Evolutionary conservation across 2,329 filamentous ascomycete genomes (phyloP), one percentile per base, ranked within the genome.

Genomic region (Aquanectria penicillioides): DNA sequence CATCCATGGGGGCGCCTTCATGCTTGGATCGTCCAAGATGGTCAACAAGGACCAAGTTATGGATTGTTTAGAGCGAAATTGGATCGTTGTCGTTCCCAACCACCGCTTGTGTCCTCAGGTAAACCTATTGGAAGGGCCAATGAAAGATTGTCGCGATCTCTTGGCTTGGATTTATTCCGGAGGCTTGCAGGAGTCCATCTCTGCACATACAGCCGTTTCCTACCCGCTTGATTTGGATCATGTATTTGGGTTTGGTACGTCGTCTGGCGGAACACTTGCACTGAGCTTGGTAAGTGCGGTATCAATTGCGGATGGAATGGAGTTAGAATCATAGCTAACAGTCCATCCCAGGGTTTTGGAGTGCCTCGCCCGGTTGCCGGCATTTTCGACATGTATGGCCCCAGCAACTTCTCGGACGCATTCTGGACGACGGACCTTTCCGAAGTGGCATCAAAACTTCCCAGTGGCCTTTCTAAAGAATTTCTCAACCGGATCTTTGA

Each of bases 301-400:
- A 59, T 15, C 28, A 17, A 15, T 18, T 11, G 11, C 15, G 41
- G 10, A 31, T 29, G n/a, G n/a, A n/a, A 11, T 15, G 6, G 3
- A 20, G 7, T n/a, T 7, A 15, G 12, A 15, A 5, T 15, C 13
- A 13, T 5, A 20, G n/a, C 41, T 46, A 22, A 46, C 41, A 46
- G 20, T 3, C 12, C 10, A 12, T 22, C 18, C 5, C 33, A 78
- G 75, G 78, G 75, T 10, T 80, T 75, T 57, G 71, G 69, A 18
- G 71, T 75, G 4, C 70, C 71, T 11, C 73, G 68, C 9, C 71
- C 72, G 2, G 72, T 73, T 1, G 69, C 70, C 3, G 78, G 76
- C 17, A 79, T 80, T 43, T 72, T 75, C 40, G 71, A 76, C 57
- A 71, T 80, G 64, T 80, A 80, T 62, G 77, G 77, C n/a, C 72